Evolutionary conservation across 345 rosid species (phyloP), one percentile per base, ranked within the genome.

Genomic region (Corchorus capsularis): DNA sequence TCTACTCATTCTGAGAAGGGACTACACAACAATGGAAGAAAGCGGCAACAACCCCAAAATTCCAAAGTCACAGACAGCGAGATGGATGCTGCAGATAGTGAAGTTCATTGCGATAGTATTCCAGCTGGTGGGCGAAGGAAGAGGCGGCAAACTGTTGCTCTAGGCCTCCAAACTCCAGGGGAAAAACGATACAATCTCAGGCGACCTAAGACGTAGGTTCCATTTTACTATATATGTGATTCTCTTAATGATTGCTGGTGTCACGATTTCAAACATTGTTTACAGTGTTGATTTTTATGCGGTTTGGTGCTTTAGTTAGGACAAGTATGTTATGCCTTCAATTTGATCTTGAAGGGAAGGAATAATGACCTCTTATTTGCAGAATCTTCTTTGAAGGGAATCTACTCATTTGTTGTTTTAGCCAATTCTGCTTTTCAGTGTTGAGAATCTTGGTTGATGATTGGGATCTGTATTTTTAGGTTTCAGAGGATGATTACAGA

Each of bases 171-270:
- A 79, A 80, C 89, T 52, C 90, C 90, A 15, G 92, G 83, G 9
- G 88, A 85, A 82, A 90, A 71, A 72, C 89, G 97, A 74, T 95
- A 93, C 85, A 88, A 90, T 85, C 96, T 95, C 70, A 86, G 98
- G 78, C 87, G 89, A 46, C 87, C 84, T 67, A 89, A 82, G 85
- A 82, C 52, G 98, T 95, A 89, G 89, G 93, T 77, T 81, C 63
- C 62, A 65, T 37, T 50, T 68, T 32, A 72, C 70, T 50, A 17
- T 47, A 6, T 72, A 68, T 49, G 62, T 62, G 34, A 39, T 47
- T 22, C 39, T 49, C 69, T 16, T 22, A 65, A 13, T 63, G 22
- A 50, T 60, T 39, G 49, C 15, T 35, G 39, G 49, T 55, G 19
- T 47, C 14, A 17, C 20, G 1, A 4, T 64, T 68, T 16, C 45